Evolutionary conservation across 768 basidiomycete species (phyloP), one percentile per base, ranked within the genome.

Genomic region (Lepiota brunneoincarnata): DNA sequence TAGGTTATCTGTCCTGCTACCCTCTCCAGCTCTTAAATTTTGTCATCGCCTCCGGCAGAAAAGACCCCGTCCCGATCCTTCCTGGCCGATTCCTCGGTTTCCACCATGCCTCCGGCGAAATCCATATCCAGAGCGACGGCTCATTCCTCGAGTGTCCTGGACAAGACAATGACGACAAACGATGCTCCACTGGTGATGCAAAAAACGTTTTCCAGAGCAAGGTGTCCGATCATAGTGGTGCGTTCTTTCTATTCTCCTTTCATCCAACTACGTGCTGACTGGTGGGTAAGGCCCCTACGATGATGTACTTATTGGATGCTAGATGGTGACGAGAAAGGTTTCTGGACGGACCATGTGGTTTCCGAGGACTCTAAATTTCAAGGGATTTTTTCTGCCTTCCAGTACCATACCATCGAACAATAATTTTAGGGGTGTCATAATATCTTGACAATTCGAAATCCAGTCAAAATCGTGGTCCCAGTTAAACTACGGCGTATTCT

Each of bases 111-210:
- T 64, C 73, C 10, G 80, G 80, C n/a, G 82, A 84, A 59, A 64
- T 82, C 14, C 81, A 82, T 55, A 78, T 85, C 40, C 48, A 80
- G 45, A 64, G 71, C 14, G 64, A 69, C 3, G 71, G 65, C 6
- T 63, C 65, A 26, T 72, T 67, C 36, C 65, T 72, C 15, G 59
- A 68, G 26, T 75, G 75, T 52, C 63, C 72, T 23, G 80, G 77
- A 0, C 67, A 82, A 48, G 85, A 88, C 61, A 79, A 87, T 56
- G 74, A 71, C 15, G 79, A 82, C 52, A 17, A 71, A 9, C 68
- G 77, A 49, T 88, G 87, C 65, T 75, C 76, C 23, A 78, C 80
- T 51, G 60, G 63, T 35, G 72, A 76, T 9, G 84, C 85, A 9
- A 80, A 81, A 1, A 80, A 76, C 58, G 64, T 88, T 48, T 60